Conservation (phyloP, 257 asterid genomes). For the Agastache rugosa region DNA sequence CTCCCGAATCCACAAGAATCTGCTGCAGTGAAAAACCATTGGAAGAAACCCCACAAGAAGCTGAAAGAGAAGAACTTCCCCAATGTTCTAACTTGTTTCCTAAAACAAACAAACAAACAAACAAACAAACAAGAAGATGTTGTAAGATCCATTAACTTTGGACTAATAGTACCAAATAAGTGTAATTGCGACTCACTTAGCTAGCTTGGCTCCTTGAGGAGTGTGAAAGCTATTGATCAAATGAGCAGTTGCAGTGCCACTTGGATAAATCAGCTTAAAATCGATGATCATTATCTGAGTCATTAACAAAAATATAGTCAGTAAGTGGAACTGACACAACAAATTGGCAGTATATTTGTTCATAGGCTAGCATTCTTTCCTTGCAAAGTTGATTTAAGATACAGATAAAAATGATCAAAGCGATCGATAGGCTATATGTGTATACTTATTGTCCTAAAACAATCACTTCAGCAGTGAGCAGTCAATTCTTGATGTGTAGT, state of each 20-base stretch:
- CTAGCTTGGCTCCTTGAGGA: slow-evolving; percentile 91
- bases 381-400: not conserved
- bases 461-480: not conserved
- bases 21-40: slow-evolving; percentile 92
- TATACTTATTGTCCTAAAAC: not conserved
- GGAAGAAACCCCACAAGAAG: slow-evolving; percentile 96
- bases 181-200: slow-evolving; percentile 61
- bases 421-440: not conserved
- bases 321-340: not conserved
- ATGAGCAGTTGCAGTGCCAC: slow-evolving; percentile 97
- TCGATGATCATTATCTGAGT: slow-evolving; percentile 86
- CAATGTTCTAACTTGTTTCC: slow-evolving; percentile 84
- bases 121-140: slow-evolving; percentile 14
- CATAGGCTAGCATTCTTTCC: no score
- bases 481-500: not conserved
- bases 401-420: not conserved
- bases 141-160: slow-evolving; percentile 20
- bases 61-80: slow-evolving; percentile 93
- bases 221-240: slow-evolving; percentile 96
- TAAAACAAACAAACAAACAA: slow-evolving; percentile 33
- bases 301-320: not conserved
- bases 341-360: not conserved
- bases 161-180: not conserved
- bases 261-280: slow-evolving; percentile 83
- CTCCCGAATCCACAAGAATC: slow-evolving; percentile 74